phyloP scores from a whole-genome alignment of 2,329 filamentous ascomycete genomes.

The Tolypocladium ophioglossoides region DNA sequence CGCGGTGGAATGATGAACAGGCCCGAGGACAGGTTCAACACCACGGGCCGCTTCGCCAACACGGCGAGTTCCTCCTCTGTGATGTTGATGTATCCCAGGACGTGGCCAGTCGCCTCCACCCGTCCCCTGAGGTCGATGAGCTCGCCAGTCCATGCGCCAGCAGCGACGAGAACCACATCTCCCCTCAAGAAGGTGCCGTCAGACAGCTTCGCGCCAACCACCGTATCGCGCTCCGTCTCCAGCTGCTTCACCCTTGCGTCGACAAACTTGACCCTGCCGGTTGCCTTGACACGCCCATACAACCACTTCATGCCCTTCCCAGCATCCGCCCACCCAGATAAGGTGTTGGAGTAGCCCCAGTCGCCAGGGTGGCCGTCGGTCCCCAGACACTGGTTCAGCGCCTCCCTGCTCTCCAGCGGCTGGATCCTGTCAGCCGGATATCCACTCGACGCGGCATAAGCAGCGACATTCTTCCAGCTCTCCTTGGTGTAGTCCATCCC shows the following conservation, averaged over 20 bases:
- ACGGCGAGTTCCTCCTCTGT: conserved; percentile 57
- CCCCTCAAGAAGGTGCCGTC: conserved; percentile 35
- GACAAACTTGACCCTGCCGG: conserved; percentile 45
- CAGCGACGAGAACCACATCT: conserved; percentile 68
- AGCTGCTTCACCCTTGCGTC: conserved; percentile 37
- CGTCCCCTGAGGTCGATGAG: conserved; percentile 70
- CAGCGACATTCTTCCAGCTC: conserved; percentile 51
- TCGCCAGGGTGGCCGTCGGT: conserved; percentile 44
- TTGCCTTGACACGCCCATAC: conserved; percentile 39
- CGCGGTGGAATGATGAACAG: conserved; percentile 66
- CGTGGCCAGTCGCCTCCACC: conserved; percentile 72
- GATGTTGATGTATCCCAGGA: conserved; percentile 66
- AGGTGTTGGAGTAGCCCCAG: conserved; percentile 64
- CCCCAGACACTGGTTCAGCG: conserved; percentile 33
- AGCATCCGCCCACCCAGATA: conserved; percentile 74
- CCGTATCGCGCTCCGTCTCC: conserved; percentile 24
- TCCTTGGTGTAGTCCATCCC: conserved; percentile 48
- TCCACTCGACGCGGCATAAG: conserved; percentile 30
- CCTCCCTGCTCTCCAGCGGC: conserved; percentile 31
- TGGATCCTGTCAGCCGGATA: conserved; percentile 27
- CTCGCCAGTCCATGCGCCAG: conserved; percentile 76
- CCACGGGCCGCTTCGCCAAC: conserved; percentile 57
- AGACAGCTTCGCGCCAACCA: conserved; percentile 42
- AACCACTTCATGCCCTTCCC: conserved; percentile 59
- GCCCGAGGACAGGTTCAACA: conserved; percentile 61